Percentiles rank a stretch among this genome's conserved stretches.
Conservation (phyloP, 345 rosid species). For the Gossypium rotundifolium region DNA sequence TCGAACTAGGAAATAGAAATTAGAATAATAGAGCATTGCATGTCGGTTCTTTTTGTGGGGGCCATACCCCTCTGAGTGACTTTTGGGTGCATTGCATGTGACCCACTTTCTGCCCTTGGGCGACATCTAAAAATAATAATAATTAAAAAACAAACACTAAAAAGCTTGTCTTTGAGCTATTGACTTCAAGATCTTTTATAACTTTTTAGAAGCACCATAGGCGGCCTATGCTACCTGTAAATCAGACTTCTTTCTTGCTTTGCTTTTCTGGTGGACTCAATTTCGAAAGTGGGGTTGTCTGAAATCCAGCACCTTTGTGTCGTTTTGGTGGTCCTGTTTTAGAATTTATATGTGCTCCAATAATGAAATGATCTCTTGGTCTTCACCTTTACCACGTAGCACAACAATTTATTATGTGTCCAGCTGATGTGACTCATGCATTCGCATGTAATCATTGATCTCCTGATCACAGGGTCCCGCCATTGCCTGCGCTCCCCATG, state of each 20-base stretch:
- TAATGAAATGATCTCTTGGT: slow-evolving; percentile 13
- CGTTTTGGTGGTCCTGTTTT: slow-evolving; percentile 18
- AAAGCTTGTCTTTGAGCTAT: background rate
- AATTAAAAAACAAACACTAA: background rate
- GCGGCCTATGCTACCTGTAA: background rate
- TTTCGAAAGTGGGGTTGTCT: slow-evolving; percentile 19
- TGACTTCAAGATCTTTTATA: background rate
- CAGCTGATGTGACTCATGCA: slow-evolving; percentile 22
- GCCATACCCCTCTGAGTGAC: slow-evolving; percentile 4
- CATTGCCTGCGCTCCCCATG: background rate
- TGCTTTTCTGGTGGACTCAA: background rate
- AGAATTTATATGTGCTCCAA: background rate
- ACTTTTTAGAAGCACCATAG: slow-evolving; percentile 3
- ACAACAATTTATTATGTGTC: background rate
- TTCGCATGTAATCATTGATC: slow-evolving; percentile 23
- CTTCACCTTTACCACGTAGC: slow-evolving; percentile 10
- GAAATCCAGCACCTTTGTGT: slow-evolving; percentile 12
- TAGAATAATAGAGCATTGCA: background rate
- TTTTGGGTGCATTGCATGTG: slow-evolving; percentile 4
- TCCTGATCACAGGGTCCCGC: slow-evolving; percentile 18
- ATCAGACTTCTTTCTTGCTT: slow-evolving; percentile 5
- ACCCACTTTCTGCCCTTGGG: slow-evolving; percentile 18
- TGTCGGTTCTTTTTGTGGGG: slow-evolving; percentile 21
- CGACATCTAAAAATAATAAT: slow-evolving; percentile 14
- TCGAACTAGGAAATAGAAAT: background rate